A percentile compares a stretch with the other conserved stretches of the same genome.
phyloP scores from a whole-genome alignment of 2,329 filamentous ascomycete genomes.

The Metarhizium rileyi region DNA sequence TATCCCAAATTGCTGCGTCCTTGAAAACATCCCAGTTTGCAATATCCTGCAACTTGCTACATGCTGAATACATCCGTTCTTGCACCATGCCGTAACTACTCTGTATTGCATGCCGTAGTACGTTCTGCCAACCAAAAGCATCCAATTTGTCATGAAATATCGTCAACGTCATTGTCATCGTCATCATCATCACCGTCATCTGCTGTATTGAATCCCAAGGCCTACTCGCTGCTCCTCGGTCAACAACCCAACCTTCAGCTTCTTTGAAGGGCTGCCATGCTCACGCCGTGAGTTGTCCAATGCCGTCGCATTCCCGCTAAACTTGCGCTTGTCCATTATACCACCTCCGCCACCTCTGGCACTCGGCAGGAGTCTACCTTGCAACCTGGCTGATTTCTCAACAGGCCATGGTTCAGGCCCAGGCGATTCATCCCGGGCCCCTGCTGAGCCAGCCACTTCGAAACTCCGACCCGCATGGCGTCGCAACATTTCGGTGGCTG shows the following conservation, averaged over 20 bases:
- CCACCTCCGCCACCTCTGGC: conserved; percentile 30
- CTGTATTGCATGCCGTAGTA: no score
- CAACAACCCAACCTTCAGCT: conserved; percentile 31
- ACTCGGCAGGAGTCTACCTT: conserved; percentile 41
- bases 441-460: conserved; percentile 35
- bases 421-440: conserved; percentile 34
- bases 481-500: conserved; percentile 65
- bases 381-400: conserved; percentile 35
- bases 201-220: conserved; percentile 41
- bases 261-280: conserved; percentile 41
- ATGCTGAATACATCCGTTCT: no score
- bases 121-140: no score
- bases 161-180: background rate
- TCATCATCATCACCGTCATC: conserved; percentile 9
- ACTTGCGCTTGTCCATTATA: conserved; percentile 41
- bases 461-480: conserved; percentile 45
- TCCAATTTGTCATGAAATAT: no score
- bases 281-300: conserved; percentile 26
- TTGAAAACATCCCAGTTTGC: no score
- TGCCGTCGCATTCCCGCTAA: conserved; percentile 22
- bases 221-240: conserved; percentile 34
- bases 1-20: no score
- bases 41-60: no score
- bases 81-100: no score
- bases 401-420: conserved; percentile 31